Evolutionary conservation across 257 asterid species (phyloP).

Genomic region (Mentha longifolia): DNA sequence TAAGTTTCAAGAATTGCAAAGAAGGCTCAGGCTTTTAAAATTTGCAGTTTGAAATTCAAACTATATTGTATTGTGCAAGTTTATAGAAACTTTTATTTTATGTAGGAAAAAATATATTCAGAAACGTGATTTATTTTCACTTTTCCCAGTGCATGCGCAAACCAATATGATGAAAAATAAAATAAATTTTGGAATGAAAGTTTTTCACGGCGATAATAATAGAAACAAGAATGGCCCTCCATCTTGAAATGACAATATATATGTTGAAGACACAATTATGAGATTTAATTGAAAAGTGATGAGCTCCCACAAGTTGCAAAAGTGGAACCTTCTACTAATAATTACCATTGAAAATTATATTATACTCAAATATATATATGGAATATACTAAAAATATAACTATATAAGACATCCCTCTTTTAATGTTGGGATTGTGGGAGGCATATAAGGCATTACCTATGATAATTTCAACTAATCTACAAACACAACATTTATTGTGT

Average conservation of each 20-base stretch:
- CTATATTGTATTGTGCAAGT: neutral
- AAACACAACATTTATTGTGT: slow-evolving; percentile 18
- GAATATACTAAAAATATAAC: neutral
- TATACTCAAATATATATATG: neutral
- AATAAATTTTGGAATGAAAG: neutral
- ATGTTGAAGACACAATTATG: slow-evolving; percentile 33
- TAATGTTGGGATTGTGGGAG: slow-evolving; percentile 22
- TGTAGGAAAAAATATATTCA: neutral
- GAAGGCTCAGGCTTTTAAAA: too few species aligned
- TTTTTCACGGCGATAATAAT: neutral
- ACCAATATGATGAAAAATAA: neutral
- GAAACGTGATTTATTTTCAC: neutral
- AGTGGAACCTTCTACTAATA: slow-evolving; percentile 35
- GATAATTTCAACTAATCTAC: slow-evolving; percentile 22
- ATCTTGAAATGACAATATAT: neutral
- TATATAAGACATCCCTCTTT: neutral
- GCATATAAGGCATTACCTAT: neutral
- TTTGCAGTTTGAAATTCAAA: too few species aligned
- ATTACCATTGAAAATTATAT: neutral
- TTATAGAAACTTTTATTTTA: neutral
- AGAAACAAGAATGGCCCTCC: slow-evolving; percentile 28
- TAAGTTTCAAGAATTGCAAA: too few species aligned
- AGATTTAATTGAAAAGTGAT: slow-evolving; percentile 1
- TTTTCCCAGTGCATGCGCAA: neutral
- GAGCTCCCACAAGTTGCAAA: slow-evolving; percentile 29